Evolutionary conservation across 1,139 yeast genomes (phyloP).

Genomic region (Scheffersomyces illinoinensis): DNA sequence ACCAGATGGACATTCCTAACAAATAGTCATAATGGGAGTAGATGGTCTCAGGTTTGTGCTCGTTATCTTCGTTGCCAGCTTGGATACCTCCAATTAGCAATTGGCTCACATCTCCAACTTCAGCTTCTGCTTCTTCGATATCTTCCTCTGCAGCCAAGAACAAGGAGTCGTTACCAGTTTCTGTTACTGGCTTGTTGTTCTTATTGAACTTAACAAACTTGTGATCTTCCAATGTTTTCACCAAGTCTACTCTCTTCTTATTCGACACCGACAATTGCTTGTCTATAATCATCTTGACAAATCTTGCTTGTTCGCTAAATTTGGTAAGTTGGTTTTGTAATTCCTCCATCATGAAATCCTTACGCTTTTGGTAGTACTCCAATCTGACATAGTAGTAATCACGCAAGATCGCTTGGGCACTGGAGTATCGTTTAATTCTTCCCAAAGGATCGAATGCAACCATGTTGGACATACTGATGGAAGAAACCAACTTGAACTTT

Average conservation of each 20-base stretch:
- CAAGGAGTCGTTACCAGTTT: slow-evolving; percentile 17
- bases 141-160: slow-evolving; percentile 29
- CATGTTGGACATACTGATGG: slow-evolving; percentile 80
- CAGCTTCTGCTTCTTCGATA: slow-evolving; percentile 36
- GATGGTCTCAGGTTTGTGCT: slow-evolving; percentile 40
- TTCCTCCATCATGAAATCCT: slow-evolving; percentile 71
- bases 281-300: slow-evolving; percentile 87
- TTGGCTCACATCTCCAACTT: slow-evolving; percentile 39
- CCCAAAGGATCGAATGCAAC: slow-evolving; percentile 96
- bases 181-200: slow-evolving; percentile 53
- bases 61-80: slow-evolving; percentile 29
- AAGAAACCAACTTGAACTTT: slow-evolving; percentile 73
- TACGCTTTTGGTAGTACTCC: slow-evolving; percentile 88
- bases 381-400: slow-evolving; percentile 87
- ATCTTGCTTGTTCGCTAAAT: slow-evolving; percentile 82
- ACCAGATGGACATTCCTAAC: slow-evolving; percentile 90
- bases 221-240: slow-evolving; percentile 59
- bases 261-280: slow-evolving; percentile 69
- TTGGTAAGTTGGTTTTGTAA: slow-evolving; percentile 74
- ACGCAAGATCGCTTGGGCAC: slow-evolving; percentile 71
- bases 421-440: slow-evolving; percentile 78
- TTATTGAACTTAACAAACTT: slow-evolving; percentile 79
- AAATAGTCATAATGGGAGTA: slow-evolving; percentile 71
- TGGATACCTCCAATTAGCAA: slow-evolving; percentile 26
- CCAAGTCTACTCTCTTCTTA: slow-evolving; percentile 65